These are phyloP conservation scores for Triticum dicoccoides DNA, from an alignment of 176 grass and related monocot genomes.

Conservation along the genomic window DNA sequence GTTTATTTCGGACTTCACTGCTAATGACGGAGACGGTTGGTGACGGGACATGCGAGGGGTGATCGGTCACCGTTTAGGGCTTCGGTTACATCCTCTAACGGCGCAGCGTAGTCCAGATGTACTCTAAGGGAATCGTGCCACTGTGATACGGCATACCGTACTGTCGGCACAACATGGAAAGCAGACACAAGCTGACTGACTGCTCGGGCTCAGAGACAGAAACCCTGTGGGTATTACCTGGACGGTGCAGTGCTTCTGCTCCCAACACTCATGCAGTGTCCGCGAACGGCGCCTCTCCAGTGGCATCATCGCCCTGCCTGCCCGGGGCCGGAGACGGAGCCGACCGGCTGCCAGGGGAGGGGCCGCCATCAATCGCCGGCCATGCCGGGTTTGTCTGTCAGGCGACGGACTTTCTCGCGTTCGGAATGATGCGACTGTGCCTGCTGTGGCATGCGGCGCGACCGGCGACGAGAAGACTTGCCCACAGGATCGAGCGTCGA, in stretches of 20 bases:
- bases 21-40: too few species aligned
- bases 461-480: neutral
- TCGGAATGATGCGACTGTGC: neutral
- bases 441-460: neutral
- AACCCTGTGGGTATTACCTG: neutral
- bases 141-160: neutral
- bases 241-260: neutral
- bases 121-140: too few species aligned
- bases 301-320: neutral
- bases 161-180: neutral
- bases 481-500: neutral
- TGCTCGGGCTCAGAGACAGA: neutral
- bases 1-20: too few species aligned
- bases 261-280: too few species aligned
- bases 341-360: neutral
- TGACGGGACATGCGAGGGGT: too few species aligned
- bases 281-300: neutral
- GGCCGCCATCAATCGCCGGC: neutral
- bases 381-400: neutral
- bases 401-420: neutral
- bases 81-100: too few species aligned
- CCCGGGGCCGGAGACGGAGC: neutral
- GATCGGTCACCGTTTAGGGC: too few species aligned
- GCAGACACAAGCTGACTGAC: neutral
- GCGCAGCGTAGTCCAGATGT: too few species aligned